These are phyloP conservation scores for Tulasnella sp. DNA, from an alignment of 768 basidiomycete genomes.

Conservation along the genomic window DNA sequence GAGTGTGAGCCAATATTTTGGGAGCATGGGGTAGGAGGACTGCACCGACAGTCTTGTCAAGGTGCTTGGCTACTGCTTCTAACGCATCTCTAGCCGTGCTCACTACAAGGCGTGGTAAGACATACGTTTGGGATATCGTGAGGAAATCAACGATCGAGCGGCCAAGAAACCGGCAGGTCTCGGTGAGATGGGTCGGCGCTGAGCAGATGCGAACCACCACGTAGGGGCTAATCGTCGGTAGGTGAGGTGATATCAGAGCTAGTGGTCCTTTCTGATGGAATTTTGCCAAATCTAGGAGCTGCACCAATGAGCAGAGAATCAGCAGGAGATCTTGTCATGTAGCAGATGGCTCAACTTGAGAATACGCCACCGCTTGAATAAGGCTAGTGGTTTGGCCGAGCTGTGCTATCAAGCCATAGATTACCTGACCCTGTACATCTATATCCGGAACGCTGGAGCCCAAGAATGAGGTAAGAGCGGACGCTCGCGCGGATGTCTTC, in stretches of 20 bases:
- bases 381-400: slow-evolving; percentile 56
- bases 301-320: slow-evolving; percentile 12
- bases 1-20: slow-evolving; percentile 52
- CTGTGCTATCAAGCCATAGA: slow-evolving; percentile 52
- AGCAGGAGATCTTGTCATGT: not conserved
- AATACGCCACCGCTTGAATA: slow-evolving; percentile 52
- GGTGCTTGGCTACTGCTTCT: slow-evolving; percentile 44
- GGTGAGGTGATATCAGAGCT: slow-evolving; percentile 53
- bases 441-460: slow-evolving; percentile 34
- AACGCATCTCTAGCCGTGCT: slow-evolving; percentile 46
- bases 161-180: slow-evolving; percentile 57
- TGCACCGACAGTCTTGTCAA: slow-evolving; percentile 34
- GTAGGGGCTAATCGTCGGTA: slow-evolving; percentile 52
- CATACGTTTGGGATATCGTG: slow-evolving; percentile 45
- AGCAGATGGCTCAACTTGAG: slow-evolving; percentile 34
- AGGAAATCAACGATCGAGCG: slow-evolving; percentile 49
- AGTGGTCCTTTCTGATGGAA: slow-evolving; percentile 50
- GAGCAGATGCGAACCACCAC: slow-evolving; percentile 45
- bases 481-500: not conserved
- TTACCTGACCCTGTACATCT: slow-evolving; percentile 44
- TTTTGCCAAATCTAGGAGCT: slow-evolving; percentile 51
- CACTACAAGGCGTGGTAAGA: slow-evolving; percentile 59
- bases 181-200: slow-evolving; percentile 46
- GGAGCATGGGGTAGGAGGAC: slow-evolving; percentile 47
- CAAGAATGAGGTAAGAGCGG: slow-evolving; percentile 2